phyloP scores from a whole-genome alignment of 1,139 yeast genomes.

The Pichiaceae sp. region DNA sequence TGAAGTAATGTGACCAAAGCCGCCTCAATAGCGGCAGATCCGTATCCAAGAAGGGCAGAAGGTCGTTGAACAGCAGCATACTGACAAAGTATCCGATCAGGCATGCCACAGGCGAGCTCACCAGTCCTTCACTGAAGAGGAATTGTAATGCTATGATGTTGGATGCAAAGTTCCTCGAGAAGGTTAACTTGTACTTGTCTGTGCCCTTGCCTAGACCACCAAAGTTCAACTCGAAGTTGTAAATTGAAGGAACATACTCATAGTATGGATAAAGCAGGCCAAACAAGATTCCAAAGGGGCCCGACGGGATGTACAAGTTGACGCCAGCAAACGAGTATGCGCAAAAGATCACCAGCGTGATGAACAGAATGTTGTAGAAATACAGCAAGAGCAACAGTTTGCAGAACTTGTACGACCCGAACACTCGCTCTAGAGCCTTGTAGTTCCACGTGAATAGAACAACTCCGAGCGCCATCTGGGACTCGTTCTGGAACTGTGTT shows the following conservation, averaged over 20 bases:
- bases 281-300: constrained; percentile 57
- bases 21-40: constrained; percentile 37
- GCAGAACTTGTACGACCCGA: constrained; percentile 53
- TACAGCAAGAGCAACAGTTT: constrained; percentile 28
- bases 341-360: constrained; percentile 29
- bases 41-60: constrained; percentile 52
- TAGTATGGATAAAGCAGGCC: constrained; percentile 53
- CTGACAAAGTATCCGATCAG: constrained; percentile 56
- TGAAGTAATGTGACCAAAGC: constrained; percentile 9
- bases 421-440: constrained; percentile 56
- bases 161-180: constrained; percentile 53
- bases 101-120: constrained; percentile 40
- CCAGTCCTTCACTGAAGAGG: constrained; percentile 43
- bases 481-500: constrained; percentile 51
- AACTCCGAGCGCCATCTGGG: constrained; percentile 49
- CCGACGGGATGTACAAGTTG: constrained; percentile 37
- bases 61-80: constrained; percentile 40
- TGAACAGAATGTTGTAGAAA: constrained; percentile 23
- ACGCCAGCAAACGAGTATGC: constrained; percentile 22
- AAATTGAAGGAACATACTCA: constrained; percentile 49
- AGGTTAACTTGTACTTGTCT: constrained; percentile 25
- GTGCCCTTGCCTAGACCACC: constrained; percentile 21
- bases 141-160: constrained; percentile 46
- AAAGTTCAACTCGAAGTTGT: constrained; percentile 41
- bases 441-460: constrained; percentile 45